phyloP scores from a whole-genome alignment of 352 stramenopile species.

The Globisporangium recalcitrans region DNA sequence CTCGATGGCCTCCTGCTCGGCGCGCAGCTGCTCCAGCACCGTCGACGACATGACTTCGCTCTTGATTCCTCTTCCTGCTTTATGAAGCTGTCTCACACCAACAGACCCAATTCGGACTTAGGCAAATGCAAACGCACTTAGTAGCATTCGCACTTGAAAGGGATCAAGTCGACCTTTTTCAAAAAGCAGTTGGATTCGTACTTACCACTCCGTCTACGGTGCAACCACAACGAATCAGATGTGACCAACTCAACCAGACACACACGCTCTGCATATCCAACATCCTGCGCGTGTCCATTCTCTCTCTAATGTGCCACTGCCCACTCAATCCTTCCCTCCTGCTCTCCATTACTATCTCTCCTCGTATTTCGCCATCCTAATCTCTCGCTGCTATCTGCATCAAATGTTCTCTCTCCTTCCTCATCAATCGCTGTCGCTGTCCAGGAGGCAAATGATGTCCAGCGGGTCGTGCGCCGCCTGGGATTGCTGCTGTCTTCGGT shows the following conservation, averaged over 20 bases:
- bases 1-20: conserved; percentile 80
- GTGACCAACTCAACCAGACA: too few species aligned
- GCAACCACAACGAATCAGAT: too few species aligned
- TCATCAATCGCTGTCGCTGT: conserved; percentile 67
- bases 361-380: background rate
- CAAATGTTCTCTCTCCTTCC: background rate
- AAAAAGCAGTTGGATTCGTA: too few species aligned
- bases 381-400: background rate
- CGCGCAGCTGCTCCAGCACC: conserved; percentile 77
- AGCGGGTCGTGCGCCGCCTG: conserved; percentile 25
- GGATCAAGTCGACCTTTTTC: background rate
- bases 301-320: background rate
- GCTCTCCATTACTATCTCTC: background rate
- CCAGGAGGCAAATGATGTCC: conserved; percentile 74
- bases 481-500: conserved; percentile 22
- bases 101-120: background rate
- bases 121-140: background rate
- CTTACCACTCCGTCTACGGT: too few species aligned
- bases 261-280: background rate
- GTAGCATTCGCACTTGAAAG: background rate
- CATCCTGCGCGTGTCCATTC: background rate
- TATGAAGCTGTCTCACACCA: background rate
- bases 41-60: conserved; percentile 73
- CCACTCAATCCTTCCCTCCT: background rate
- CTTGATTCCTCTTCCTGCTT: background rate